phyloP scores from a whole-genome alignment of 352 stramenopile species.

The Nothophytophthora sp. region DNA sequence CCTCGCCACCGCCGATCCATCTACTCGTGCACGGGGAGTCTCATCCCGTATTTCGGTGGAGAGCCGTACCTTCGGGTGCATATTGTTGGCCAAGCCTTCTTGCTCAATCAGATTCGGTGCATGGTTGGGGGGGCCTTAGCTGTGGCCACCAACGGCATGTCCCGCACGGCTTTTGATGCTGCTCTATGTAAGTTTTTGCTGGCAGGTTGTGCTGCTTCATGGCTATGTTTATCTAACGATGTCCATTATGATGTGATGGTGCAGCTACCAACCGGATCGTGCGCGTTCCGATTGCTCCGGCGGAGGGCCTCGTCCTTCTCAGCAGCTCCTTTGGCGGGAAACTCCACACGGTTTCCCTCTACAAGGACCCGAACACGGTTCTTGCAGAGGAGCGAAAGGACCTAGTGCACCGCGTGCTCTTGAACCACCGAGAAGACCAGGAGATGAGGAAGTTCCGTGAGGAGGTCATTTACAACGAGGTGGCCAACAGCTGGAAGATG shows the following conservation, averaged over 20 bases:
- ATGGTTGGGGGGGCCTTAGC: constrained; percentile 89
- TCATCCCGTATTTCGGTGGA: constrained; percentile 61
- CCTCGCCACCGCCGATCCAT: constrained; percentile 72
- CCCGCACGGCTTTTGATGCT: constrained; percentile 62
- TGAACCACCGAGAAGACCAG: constrained; percentile 47
- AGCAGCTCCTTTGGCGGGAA: constrained; percentile 84
- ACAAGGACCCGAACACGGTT: constrained; percentile 64
- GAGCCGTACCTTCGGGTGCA: constrained; percentile 73
- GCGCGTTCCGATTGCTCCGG: constrained; percentile 85
- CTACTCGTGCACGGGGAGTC: constrained; percentile 71
- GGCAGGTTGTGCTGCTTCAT: not conserved
- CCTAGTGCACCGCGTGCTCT: constrained; percentile 59
- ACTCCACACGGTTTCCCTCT: constrained; percentile 76
- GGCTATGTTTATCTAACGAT: constrained; percentile 11
- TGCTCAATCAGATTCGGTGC: constrained; percentile 91
- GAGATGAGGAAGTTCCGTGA: constrained; percentile 69
- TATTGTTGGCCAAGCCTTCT: constrained; percentile 82
- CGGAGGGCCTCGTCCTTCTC: constrained; percentile 86
- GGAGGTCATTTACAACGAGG: constrained; percentile 74
- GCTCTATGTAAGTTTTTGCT: constrained; percentile 51
- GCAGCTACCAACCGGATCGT: constrained; percentile 77
- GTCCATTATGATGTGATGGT: constrained; percentile 7
- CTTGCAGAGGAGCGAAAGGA: constrained; percentile 56
- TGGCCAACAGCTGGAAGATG: constrained; percentile 50
- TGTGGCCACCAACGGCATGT: constrained; percentile 78